Conservation (phyloP, 2,329 filamentous ascomycete species). For the Clonostachys rhizophaga region DNA sequence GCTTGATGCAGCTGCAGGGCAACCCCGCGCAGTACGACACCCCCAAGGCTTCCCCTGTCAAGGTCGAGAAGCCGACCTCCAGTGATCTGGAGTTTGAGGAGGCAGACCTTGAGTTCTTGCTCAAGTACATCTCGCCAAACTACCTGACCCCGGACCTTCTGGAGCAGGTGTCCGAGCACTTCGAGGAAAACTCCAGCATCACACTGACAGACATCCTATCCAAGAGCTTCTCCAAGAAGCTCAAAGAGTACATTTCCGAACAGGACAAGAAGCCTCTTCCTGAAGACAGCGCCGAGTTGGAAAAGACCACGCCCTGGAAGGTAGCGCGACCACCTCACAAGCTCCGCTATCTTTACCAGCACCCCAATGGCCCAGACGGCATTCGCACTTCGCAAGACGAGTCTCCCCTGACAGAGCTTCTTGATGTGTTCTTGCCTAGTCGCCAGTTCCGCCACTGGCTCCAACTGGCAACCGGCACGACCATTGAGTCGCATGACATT, state of each 20-base stretch:
- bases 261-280: conserved; percentile 50
- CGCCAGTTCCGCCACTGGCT: conserved; percentile 87
- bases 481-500: conserved; percentile 68
- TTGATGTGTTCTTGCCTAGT: conserved; percentile 81
- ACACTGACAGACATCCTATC: conserved; percentile 75
- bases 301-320: conserved; percentile 58
- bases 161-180: conserved; percentile 74
- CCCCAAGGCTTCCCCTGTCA: conserved; percentile 59
- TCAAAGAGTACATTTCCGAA: conserved; percentile 67
- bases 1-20: conserved; percentile 86
- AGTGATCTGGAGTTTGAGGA: conserved; percentile 62
- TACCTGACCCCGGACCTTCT: conserved; percentile 92
- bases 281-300: conserved; percentile 47
- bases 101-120: conserved; percentile 80
- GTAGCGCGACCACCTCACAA: conserved; percentile 91
- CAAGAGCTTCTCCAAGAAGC: conserved; percentile 66
- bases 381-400: conserved; percentile 29
- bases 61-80: conserved; percentile 29
- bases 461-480: conserved; percentile 72
- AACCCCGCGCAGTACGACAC: conserved; percentile 86
- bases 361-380: conserved; percentile 37
- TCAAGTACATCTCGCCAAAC: conserved; percentile 84
- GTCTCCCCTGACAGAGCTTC: conserved; percentile 68
- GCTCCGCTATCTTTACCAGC: conserved; percentile 83
- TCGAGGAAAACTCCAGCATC: conserved; percentile 79